Base-by-base conservation (phyloP, 1,284 basidiomycete species). In the Cronartium quercuum region DNA sequence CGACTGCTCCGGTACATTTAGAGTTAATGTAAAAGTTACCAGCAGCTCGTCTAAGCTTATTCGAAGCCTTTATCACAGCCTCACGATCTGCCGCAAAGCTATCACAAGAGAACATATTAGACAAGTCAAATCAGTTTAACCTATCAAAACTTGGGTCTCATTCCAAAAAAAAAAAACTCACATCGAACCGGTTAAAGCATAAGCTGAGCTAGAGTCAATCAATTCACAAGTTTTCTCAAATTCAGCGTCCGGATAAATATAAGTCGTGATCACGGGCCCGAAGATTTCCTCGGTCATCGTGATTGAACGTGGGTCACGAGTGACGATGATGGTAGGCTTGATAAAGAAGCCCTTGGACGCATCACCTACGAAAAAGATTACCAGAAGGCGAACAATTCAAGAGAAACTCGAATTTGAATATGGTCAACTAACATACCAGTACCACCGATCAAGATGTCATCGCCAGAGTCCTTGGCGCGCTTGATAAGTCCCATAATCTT, bases 251-350 rank as follows among this genome's bases (percentile, higher is more conserved):
- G 90, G 88, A 81, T 90, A 96, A 21, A 94, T 88, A 83, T 88
- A 96, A 76, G 90, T 87, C 88, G 95, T 97, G 76, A 98, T 82
- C 68, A 98, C 94, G 44, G 96, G 96, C 3, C 96, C 96, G 79
- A 98, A 98, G 80, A 98, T 91, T 84, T 98, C 95, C 80, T 97
- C 92, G 40, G 87, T 87, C 88, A 98, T 92, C 10, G 94, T 96
- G 67, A 96, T 84, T 5, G 89, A 91, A 79, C 88, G 88, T 67
- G 95, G 94, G 82, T 98, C 92, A 82, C 91, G 91, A 80, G 91
- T 96, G 78, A 93, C 84, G 80, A 99, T 95, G 76, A 98, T 88
- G 15, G 96, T 99, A 4, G 95, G 95, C 83, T 95, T 87, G 78
- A 98, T 85, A 82, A 90, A 98, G 86, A 89, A 98, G 29, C 95